Conservation (phyloP, 2,329 filamentous ascomycete genomes). For the Fusarium sacchari region DNA sequence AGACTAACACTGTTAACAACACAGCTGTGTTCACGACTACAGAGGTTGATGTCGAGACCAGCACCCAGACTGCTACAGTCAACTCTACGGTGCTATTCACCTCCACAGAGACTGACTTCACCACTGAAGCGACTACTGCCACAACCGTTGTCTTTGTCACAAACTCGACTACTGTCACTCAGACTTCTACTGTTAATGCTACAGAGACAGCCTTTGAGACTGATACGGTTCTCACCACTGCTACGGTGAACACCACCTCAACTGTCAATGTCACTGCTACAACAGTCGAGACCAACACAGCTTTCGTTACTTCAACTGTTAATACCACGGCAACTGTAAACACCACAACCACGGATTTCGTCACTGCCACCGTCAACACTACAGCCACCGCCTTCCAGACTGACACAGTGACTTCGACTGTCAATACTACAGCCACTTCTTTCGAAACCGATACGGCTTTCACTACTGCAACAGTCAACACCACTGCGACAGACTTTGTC, state of each 20-base stretch:
- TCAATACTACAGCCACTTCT: neutral
- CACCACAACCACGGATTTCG: neutral
- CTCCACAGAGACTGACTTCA: neutral
- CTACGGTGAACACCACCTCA: neutral
- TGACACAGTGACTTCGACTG: neutral
- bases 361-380: neutral
- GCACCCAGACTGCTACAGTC: neutral
- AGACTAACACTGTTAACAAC: neutral
- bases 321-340: neutral
- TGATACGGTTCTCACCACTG: neutral
- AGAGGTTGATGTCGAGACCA: neutral
- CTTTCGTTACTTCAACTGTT: neutral
- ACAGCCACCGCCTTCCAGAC: neutral
- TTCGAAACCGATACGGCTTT: neutral
- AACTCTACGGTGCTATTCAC: neutral
- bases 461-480: neutral
- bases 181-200: neutral
- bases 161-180: neutral
- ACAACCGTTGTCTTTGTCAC: neutral
- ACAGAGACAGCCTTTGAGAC: neutral
- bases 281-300: neutral
- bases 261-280: neutral
- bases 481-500: neutral
- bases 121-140: neutral
- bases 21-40: neutral